Percentiles rank a stretch among this genome's conserved stretches.
These are phyloP conservation scores for Ottelia alismoides DNA, from an alignment of 106 monocot species.

Conservation along the genomic window DNA sequence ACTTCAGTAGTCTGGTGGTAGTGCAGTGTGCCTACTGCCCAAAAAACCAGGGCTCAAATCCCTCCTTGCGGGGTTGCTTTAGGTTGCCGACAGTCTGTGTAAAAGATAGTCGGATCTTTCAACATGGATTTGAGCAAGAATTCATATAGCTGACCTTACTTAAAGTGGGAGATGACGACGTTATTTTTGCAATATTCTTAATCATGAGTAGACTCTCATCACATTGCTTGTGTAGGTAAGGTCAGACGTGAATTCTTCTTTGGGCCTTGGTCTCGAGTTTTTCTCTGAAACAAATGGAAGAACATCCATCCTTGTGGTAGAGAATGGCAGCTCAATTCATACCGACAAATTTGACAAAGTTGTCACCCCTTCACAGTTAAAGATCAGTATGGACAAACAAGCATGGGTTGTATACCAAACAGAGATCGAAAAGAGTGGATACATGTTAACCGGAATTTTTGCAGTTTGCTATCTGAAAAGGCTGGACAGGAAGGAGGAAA, in stretches of 20 bases:
- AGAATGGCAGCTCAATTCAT: conserved; percentile 9
- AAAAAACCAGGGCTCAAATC: too few relatives aligned
- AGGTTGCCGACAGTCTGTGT: too few relatives aligned
- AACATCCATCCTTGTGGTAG: conserved; percentile 24
- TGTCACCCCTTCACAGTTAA: not conserved
- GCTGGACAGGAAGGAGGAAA: not conserved
- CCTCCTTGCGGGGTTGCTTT: too few relatives aligned
- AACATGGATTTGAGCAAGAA: too few relatives aligned
- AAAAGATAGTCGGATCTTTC: too few relatives aligned
- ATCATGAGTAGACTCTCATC: not conserved
- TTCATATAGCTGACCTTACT: too few relatives aligned
- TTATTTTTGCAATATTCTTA: too few relatives aligned
- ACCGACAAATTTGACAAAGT: conserved; percentile 14
- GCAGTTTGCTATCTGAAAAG: conserved; percentile 27
- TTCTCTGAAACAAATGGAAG: conserved; percentile 14
- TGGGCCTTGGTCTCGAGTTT: conserved; percentile 46
- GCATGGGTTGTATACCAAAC: conserved; percentile 40
- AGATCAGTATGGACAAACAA: not conserved
- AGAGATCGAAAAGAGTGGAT: conserved; percentile 19
- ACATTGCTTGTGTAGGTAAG: conserved; percentile 39
- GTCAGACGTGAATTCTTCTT: conserved; percentile 39
- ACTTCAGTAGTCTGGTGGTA: too few relatives aligned
- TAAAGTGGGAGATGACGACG: too few relatives aligned
- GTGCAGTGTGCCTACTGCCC: too few relatives aligned
- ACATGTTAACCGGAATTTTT: conserved; percentile 38